Percentiles rank a stretch among this genome's conserved stretches.
Evolutionary conservation across 495 filamentous ascomycete species (phyloP).

Genomic region (Penicillium macrosclerotiorum): DNA sequence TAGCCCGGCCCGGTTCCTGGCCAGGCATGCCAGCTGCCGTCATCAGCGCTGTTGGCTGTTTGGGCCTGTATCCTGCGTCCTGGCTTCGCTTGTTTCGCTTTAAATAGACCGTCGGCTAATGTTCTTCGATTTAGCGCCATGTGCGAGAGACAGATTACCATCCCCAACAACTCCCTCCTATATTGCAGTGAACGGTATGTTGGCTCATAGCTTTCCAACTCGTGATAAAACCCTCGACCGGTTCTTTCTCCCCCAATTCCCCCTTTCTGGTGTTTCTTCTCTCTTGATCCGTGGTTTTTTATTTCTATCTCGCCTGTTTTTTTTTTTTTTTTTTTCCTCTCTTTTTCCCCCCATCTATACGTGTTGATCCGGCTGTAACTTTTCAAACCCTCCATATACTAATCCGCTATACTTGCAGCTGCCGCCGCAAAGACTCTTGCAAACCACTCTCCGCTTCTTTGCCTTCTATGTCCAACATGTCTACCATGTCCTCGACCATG

Average conservation of each 20-base stretch:
- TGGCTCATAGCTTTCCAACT: too few species aligned
- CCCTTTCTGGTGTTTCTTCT: constrained; percentile 7
- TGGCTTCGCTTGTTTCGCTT: too few species aligned
- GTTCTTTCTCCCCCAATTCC: constrained; percentile 11
- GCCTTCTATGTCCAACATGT: constrained; percentile 29
- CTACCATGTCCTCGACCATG: constrained; percentile 11
- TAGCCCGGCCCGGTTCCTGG: constrained; percentile 4
- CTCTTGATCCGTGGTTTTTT: too few species aligned
- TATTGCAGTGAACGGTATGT: constrained; percentile 57
- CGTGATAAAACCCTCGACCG: too few species aligned
- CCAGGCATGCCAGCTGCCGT: constrained; percentile 28
- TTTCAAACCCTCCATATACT: constrained; percentile 8
- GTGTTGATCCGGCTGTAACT: constrained; percentile 1
- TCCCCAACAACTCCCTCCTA: constrained; percentile 59
- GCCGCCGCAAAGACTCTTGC: constrained; percentile 52
- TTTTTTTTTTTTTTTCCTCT: constrained; percentile 7
- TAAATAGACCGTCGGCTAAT: constrained; percentile 25
- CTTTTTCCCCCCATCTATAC: constrained; percentile 2
- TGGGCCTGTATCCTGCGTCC: neutral
- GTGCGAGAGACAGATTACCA: constrained; percentile 66
- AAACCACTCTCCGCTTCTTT: constrained; percentile 47
- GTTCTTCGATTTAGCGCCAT: constrained; percentile 44
- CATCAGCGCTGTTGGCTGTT: constrained; percentile 1
- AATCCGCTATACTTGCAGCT: constrained; percentile 39
- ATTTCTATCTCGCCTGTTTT: constrained; percentile 10